These are phyloP conservation scores for Fusarium nurragi DNA, from an alignment of 2,329 filamentous ascomycete species.

Conservation along the genomic window DNA sequence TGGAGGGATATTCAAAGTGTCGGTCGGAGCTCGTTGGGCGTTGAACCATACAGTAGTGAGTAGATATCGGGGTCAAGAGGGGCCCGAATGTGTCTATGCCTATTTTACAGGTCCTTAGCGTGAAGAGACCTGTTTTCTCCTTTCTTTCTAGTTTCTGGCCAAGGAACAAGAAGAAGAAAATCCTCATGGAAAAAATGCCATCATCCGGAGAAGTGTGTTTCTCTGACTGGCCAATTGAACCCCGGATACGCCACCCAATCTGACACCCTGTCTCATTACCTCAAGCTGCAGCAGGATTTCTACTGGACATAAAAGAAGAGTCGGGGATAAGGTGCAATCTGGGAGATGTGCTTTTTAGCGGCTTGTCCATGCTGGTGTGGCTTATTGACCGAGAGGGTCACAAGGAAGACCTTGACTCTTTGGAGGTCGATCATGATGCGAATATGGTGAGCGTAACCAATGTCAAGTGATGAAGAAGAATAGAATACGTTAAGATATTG, in stretches of 20 bases:
- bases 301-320: neutral
- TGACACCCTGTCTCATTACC: slow-evolving; percentile 11
- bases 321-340: slow-evolving; percentile 10
- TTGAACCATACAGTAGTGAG: neutral
- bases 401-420: slow-evolving; percentile 23
- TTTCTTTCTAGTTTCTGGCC: neutral
- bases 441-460: neutral
- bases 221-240: slow-evolving; percentile 26
- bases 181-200: too few relatives aligned
- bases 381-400: slow-evolving; percentile 35
- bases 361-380: slow-evolving; percentile 25
- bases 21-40: slow-evolving; percentile 17
- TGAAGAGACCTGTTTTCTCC: neutral
- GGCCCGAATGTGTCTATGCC: neutral
- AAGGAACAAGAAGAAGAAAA: neutral
- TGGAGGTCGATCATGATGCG: slow-evolving; percentile 14
- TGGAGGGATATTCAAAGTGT: slow-evolving; percentile 37
- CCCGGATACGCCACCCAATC: neutral
- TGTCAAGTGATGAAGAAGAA: slow-evolving; percentile 13
- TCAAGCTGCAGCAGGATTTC: slow-evolving; percentile 7
- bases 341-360: slow-evolving; percentile 10
- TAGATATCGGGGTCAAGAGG: neutral
- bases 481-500: slow-evolving; percentile 17
- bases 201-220: neutral
- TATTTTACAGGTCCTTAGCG: neutral